Conservation (phyloP, 2,329 filamentous ascomycete genomes). For the Penicillium digitatum region DNA sequence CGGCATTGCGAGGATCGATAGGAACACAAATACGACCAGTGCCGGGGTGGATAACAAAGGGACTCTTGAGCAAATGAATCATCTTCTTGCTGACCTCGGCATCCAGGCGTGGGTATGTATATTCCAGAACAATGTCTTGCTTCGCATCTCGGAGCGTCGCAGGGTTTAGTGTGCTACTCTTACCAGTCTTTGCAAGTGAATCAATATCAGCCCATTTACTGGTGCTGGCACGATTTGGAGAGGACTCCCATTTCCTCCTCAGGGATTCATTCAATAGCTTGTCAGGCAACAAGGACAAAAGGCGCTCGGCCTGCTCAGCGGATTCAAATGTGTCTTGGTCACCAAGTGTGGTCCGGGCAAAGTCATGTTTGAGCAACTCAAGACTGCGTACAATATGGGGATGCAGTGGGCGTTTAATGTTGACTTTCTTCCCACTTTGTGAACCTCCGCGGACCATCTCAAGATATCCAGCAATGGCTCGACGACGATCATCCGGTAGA, state of each 20-base stretch:
- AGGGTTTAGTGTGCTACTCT: slow-evolving; percentile 67
- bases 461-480: slow-evolving; percentile 81
- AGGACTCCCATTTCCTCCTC: slow-evolving; percentile 84
- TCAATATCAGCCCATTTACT: slow-evolving; percentile 96
- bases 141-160: slow-evolving; percentile 79
- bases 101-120: slow-evolving; percentile 95
- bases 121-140: slow-evolving; percentile 93
- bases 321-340: slow-evolving; percentile 82
- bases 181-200: slow-evolving; percentile 70
- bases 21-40: slow-evolving; percentile 94
- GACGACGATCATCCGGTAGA: slow-evolving; percentile 80
- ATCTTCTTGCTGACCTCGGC: slow-evolving; percentile 96
- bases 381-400: slow-evolving; percentile 84
- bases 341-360: slow-evolving; percentile 74
- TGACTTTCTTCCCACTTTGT: slow-evolving; percentile 82
- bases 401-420: slow-evolving; percentile 77
- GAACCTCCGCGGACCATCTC: slow-evolving; percentile 84
- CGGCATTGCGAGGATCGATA: slow-evolving; percentile 70
- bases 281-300: slow-evolving; percentile 83
- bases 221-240: slow-evolving; percentile 69
- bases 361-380: slow-evolving; percentile 77
- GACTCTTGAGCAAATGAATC: slow-evolving; percentile 95
- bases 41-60: slow-evolving; percentile 92
- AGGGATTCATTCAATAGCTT: slow-evolving; percentile 70
- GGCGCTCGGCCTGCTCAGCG: slow-evolving; percentile 66